Evolutionary conservation across 1,284 basidiomycete genomes (phyloP).

Genomic region (Tetrapyrgos nigripes): DNA sequence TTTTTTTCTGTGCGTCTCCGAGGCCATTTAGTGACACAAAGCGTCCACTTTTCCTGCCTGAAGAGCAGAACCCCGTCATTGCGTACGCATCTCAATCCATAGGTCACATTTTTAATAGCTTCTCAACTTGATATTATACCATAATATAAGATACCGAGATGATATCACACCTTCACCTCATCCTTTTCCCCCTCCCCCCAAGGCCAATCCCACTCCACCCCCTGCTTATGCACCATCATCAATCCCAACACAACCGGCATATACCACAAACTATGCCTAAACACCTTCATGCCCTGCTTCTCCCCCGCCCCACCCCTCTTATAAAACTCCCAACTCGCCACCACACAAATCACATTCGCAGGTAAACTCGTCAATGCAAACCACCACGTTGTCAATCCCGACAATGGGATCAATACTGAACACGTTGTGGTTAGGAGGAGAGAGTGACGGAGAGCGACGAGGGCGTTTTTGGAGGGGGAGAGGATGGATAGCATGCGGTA

Average conservation of each 20-base stretch:
- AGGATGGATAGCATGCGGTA: conserved; percentile 94
- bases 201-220: conserved; percentile 72
- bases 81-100: too few relatives aligned
- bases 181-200: too few relatives aligned
- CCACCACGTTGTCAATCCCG: conserved; percentile 87
- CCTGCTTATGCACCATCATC: conserved; percentile 95
- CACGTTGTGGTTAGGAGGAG: conserved; percentile 83
- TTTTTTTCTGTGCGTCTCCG: too few relatives aligned
- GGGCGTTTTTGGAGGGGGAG: conserved; percentile 81
- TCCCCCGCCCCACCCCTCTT: conserved; percentile 73
- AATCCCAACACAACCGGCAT: conserved; percentile 89
- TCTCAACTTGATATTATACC: too few relatives aligned
- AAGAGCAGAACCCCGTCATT: too few relatives aligned
- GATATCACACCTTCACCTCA: too few relatives aligned
- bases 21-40: too few relatives aligned
- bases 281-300: conserved; percentile 80
- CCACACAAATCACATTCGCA: conserved; percentile 78
- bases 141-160: too few relatives aligned
- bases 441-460: conserved; percentile 88
- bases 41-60: too few relatives aligned
- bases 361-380: conserved; percentile 84
- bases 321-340: conserved; percentile 83
- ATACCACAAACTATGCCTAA: conserved; percentile 91
- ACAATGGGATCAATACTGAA: conserved; percentile 82
- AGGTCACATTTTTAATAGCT: too few relatives aligned